Base-by-base conservation (phyloP, 2,329 filamentous ascomycete species). In the Alternaria tenuissima region DNA sequence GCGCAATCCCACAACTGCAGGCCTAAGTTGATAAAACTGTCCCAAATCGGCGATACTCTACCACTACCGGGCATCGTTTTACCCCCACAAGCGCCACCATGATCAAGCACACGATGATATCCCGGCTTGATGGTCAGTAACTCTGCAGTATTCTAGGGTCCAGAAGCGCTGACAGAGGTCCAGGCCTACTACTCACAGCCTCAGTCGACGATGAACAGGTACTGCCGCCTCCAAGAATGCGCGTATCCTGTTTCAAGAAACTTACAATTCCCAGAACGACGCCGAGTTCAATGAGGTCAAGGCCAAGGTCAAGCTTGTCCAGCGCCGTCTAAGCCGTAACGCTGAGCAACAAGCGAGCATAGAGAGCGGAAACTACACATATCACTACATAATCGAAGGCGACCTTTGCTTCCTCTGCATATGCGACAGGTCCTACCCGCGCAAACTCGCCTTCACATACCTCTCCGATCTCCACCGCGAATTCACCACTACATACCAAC, bases 381-480 rank as follows among this genome's bases (percentile, higher is more conserved):
- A 98, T 78, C 94, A 99, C 86, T 97, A 97, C 84, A 84, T 94
- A 65, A 91, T 99, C 81, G 85, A 90, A 73, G 85, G 89, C 74
- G 89, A 92, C 72, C 86, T 99, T 69, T 90, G 93, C 82, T 98
- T 96, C 84, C 86, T 98, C 72, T 93, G 91, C 84, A 94, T 99
- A 80, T 94, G 92, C 84, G 94, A 97, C 80, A 87, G 88, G 59
- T 92, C 92, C 57, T 99, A 98, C 84, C 94, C 95, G 59, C 94
- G 95, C 81, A 98, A 99, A 82, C 91, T 99, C 49, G 94, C 96
- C 75, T 97, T 99, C 81, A 97, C 94, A 63, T 99, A 98, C 86
- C 93, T 99, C 62, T 89, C 92, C 71, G 95, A 99, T 83, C 87
- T 99, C 55, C 87, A 91, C 60, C 87, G 88, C 79, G 95, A 99